A percentile compares a stretch with the other conserved stretches of the same genome.
phyloP scores from a whole-genome alignment of 202 grass and related monocot species.

The Dendrocalamus latiflorus region DNA sequence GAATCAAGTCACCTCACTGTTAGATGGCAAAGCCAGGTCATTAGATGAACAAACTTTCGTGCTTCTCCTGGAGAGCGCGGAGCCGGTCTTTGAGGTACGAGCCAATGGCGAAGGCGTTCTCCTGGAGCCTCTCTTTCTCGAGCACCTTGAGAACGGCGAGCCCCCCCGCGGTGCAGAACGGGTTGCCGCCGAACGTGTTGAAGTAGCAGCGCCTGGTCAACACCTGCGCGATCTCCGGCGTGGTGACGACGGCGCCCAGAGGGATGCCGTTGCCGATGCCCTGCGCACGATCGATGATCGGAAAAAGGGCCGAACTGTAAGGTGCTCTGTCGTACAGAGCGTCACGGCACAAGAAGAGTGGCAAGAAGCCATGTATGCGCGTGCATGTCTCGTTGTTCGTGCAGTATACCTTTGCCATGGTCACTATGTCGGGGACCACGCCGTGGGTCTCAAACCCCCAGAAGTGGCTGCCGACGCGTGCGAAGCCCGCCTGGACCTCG shows the following conservation, averaged over 20 bases:
- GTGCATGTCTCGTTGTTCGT: neutral
- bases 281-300: slow-evolving; percentile 15
- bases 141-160: too few relatives aligned
- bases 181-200: slow-evolving; percentile 91
- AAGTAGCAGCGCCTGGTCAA: too few relatives aligned
- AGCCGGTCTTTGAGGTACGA: slow-evolving; percentile 78
- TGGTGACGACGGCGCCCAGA: slow-evolving; percentile 78
- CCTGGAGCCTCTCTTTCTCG: too few relatives aligned
- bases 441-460: slow-evolving; percentile 87
- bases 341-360: neutral
- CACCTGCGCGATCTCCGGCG: slow-evolving; percentile 68
- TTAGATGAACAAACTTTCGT: slow-evolving; percentile 35
- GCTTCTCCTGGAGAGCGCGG: slow-evolving; percentile 65
- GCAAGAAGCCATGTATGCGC: neutral
- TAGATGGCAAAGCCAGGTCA: neutral
- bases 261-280: slow-evolving; percentile 94
- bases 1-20: neutral
- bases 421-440: slow-evolving; percentile 77
- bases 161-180: slow-evolving; percentile 59
- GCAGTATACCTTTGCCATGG: slow-evolving; percentile 79
- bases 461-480: slow-evolving; percentile 72
- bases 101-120: slow-evolving; percentile 69
- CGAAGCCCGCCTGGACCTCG: slow-evolving; percentile 83
- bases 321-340: neutral
- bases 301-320: neutral